A percentile compares a stretch with the other conserved stretches of the same genome.
phyloP scores from a whole-genome alignment of 1,284 basidiomycete species.

The Xerocomus nothofagi region DNA sequence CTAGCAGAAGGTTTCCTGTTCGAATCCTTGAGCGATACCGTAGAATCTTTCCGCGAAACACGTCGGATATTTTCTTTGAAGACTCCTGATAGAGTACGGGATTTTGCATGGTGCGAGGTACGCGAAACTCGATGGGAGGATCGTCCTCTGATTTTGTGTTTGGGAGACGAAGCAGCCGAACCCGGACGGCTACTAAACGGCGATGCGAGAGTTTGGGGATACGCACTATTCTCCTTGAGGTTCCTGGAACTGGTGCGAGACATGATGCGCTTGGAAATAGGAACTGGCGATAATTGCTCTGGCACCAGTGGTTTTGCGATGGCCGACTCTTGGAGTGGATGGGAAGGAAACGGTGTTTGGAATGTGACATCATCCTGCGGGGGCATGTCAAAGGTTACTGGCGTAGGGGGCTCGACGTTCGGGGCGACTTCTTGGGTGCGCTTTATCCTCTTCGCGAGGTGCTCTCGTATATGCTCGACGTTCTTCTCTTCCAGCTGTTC shows the following conservation, averaged over 20 bases:
- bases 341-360: conserved; percentile 26
- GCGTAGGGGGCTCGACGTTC: background rate
- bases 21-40: conserved; percentile 19
- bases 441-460: conserved; percentile 27
- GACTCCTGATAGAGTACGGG: conserved; percentile 24
- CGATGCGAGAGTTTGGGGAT: conserved; percentile 30
- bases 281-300: conserved; percentile 44
- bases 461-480: conserved; percentile 15
- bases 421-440: conserved; percentile 7
- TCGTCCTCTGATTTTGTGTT: conserved; percentile 9
- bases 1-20: background rate
- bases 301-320: conserved; percentile 2
- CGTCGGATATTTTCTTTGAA: conserved; percentile 20
- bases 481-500: conserved; percentile 23
- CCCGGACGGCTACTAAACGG: conserved; percentile 42
- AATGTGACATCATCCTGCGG: conserved; percentile 9
- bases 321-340: conserved; percentile 5
- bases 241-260: conserved; percentile 47
- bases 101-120: conserved; percentile 20
- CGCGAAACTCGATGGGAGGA: conserved; percentile 12
- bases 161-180: conserved; percentile 45
- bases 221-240: conserved; percentile 45
- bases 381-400: background rate
- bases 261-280: conserved; percentile 42
- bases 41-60: conserved; percentile 21